These are phyloP conservation scores for Kluyveromyces wickerhamii DNA, from an alignment of 805 yeast species.

Conservation along the genomic window DNA sequence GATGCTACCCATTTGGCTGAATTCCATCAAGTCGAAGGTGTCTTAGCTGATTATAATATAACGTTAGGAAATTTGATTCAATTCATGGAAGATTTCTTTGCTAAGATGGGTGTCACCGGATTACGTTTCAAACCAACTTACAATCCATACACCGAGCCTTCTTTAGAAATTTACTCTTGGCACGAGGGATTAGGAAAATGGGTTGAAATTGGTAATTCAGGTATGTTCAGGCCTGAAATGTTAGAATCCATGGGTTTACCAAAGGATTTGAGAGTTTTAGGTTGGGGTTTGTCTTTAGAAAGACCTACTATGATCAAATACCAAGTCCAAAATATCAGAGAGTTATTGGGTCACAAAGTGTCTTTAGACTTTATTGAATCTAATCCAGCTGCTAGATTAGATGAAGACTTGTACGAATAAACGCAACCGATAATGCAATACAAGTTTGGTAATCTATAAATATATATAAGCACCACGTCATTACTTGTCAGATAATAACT, in stretches of 20 bases:
- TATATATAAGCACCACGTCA: not conserved
- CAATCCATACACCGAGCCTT: conserved; percentile 98
- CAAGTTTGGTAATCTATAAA: conserved; percentile 1
- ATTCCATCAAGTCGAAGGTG: conserved; percentile 99
- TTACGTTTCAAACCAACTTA: conserved; percentile 97
- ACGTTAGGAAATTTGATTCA: conserved; percentile 96
- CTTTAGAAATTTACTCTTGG: conserved; percentile 95
- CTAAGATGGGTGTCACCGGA: conserved; percentile 93
- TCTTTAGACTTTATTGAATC: conserved; percentile 87
- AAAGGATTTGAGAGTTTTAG: conserved; percentile 83
- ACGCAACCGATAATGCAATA: too few species aligned
- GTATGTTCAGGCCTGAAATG: conserved; percentile 99
- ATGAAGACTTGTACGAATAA: conserved; percentile 51
- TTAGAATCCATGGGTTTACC: conserved; percentile 97
- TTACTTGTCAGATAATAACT: conserved; percentile 2
- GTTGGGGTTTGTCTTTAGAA: conserved; percentile 95
- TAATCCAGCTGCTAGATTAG: conserved; percentile 97
- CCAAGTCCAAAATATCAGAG: conserved; percentile 92
- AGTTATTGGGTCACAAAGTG: conserved; percentile 94
- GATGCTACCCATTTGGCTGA: conserved; percentile 99
- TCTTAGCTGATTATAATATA: conserved; percentile 89
- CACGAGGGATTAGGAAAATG: conserved; percentile 90
- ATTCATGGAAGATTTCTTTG: conserved; percentile 95
- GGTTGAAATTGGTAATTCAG: conserved; percentile 99
- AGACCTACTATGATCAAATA: conserved; percentile 99